Base-by-base conservation (phyloP, 1,284 basidiomycete species). In the Ceratobasidium sp. region DNA sequence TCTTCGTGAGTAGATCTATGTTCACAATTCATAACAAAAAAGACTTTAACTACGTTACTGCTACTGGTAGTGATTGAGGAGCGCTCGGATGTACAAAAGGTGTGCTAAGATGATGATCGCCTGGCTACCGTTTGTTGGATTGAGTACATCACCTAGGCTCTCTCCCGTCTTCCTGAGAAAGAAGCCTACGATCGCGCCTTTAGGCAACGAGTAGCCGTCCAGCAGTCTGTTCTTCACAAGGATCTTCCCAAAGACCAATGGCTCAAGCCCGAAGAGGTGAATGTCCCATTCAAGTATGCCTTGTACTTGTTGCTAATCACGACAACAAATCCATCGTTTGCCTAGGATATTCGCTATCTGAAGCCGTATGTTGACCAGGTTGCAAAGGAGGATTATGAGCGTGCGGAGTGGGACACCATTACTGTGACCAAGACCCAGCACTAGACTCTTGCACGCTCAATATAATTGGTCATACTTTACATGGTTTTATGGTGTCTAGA, bases 181-280 rank as follows among this genome's bases (percentile, higher is more conserved):
- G 91, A 98, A 84, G 80, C 84, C 36, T 98, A 97, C 82, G 96
- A 98, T 87, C 93, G 97, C 75, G 89, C 89, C 72, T 98, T 85
- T 88, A 93, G 97, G 76, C 85, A 97, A 81, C 93, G 95, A 80
- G 85, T 90, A 59, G 95, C 96, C 43, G 88, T 89, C 60, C 92
- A 96, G 76, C 87, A 89, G 74, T 92, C 90, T 74, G 85, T 96
- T 73, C 82, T 93, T 64, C 96, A 98, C 83, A 87, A 88, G 71
- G 85, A 90, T 45, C 86, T 98, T 23, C 89, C 95, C 76, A 94
- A 95, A 82, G 90, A 91, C 45, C 84, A 96, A 80, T 97, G 95
- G 96, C 83, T 88, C 67, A 88, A 86, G 75, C 83, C 88, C 8
- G 87, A 89, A 76, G 90, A 98, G 83, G 96, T 97, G 76, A 76